phyloP scores from a whole-genome alignment of 352 stramenopile species.

The Lagenidium sp. region DNA sequence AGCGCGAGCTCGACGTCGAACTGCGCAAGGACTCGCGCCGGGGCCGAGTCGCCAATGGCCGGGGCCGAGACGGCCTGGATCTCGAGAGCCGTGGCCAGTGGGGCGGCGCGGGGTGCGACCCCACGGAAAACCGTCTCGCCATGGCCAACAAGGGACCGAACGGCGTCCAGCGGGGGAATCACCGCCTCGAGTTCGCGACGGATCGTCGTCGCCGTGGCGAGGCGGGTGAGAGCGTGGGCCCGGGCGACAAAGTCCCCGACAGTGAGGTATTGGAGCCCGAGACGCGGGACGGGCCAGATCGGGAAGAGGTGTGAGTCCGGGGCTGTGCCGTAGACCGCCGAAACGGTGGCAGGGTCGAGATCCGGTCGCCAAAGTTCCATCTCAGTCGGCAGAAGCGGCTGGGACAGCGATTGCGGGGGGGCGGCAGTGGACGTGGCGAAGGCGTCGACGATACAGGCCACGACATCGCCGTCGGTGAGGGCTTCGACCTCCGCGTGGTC shows the following conservation, averaged over 20 bases:
- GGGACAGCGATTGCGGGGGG: constrained; percentile 4
- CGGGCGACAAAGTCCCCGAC: constrained; percentile 91
- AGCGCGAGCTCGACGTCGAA: constrained; percentile 87
- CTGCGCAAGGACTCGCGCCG: constrained; percentile 78
- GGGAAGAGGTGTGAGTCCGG: constrained; percentile 26
- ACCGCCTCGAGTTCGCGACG: constrained; percentile 79
- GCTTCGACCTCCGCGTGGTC: constrained; percentile 20
- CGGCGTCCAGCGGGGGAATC: constrained; percentile 62
- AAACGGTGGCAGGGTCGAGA: background rate
- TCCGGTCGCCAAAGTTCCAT: constrained; percentile 64
- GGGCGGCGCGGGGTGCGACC: constrained; percentile 30
- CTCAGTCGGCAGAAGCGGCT: constrained; percentile 71
- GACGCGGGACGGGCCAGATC: constrained; percentile 87
- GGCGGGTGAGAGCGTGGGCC: constrained; percentile 86
- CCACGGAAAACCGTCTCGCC: constrained; percentile 52
- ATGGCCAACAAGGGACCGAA: constrained; percentile 24
- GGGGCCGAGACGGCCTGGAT: constrained; percentile 87
- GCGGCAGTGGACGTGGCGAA: constrained; percentile 29
- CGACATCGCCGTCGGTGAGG: constrained; percentile 28
- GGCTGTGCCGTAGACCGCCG: constrained; percentile 24
- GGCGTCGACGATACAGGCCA: constrained; percentile 47
- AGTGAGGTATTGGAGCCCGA: constrained; percentile 95
- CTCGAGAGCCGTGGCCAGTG: constrained; percentile 24
- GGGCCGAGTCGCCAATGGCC: constrained; percentile 78
- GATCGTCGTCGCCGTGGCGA: constrained; percentile 87